Percentiles rank a stretch among this genome's conserved stretches.
phyloP scores from a whole-genome alignment of 2,329 filamentous ascomycete species.

The Cercospora janseana region DNA sequence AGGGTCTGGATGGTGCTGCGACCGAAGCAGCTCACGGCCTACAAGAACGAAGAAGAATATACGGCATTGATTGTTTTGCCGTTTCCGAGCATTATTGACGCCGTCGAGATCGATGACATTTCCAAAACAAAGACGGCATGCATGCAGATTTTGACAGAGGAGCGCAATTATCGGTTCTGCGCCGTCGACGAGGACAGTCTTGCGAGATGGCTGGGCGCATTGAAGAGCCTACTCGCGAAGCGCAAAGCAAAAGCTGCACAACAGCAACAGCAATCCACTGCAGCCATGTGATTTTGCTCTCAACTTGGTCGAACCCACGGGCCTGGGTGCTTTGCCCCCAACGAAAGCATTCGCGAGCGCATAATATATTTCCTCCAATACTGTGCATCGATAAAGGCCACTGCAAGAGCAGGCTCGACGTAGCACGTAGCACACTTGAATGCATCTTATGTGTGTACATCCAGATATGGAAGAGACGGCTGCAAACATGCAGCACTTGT shows the following conservation, averaged over 20 bases:
- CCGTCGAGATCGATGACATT: constrained; percentile 86
- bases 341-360: constrained; percentile 7
- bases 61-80: constrained; percentile 78
- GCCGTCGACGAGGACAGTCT: constrained; percentile 76
- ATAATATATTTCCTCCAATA: too few species aligned
- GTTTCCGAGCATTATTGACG: constrained; percentile 76
- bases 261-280: constrained; percentile 2
- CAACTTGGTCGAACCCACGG: too few species aligned
- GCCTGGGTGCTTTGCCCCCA: too few species aligned
- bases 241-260: constrained; percentile 25
- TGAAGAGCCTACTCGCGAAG: constrained; percentile 75
- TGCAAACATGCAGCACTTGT: too few species aligned
- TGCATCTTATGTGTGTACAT: too few species aligned
- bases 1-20: constrained; percentile 89
- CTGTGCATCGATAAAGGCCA: too few species aligned
- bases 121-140: constrained; percentile 82
- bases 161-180: constrained; percentile 60
- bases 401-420: too few species aligned
- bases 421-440: too few species aligned
- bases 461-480: too few species aligned
- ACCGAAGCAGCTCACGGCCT: constrained; percentile 78
- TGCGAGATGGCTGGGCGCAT: constrained; percentile 79
- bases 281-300: not conserved
- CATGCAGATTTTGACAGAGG: constrained; percentile 89
- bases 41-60: constrained; percentile 91